Evolutionary conservation across 352 stramenopile species (phyloP).

Genomic region (Pythium insidiosum): DNA sequence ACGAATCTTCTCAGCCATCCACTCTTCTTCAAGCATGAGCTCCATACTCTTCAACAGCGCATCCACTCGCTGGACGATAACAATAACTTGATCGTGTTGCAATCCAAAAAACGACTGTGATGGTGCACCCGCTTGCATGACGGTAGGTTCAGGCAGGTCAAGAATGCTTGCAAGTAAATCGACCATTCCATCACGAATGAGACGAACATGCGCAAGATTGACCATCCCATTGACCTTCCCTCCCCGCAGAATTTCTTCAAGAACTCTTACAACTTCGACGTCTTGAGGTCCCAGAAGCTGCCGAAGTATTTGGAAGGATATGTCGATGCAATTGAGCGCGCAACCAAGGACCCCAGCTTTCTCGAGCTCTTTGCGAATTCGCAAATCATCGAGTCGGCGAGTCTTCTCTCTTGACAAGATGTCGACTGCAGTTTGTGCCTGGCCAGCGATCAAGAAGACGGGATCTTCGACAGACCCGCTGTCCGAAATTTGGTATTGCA

Average conservation of each 20-base stretch:
- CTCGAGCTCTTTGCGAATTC: conserved; percentile 61
- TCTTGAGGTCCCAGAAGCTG: conserved; percentile 73
- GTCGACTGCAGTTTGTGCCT: conserved; percentile 62
- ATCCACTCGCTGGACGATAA: conserved; percentile 71
- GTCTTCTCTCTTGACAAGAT: conserved; percentile 53
- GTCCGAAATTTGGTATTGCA: conserved; percentile 86
- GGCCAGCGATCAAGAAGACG: conserved; percentile 80
- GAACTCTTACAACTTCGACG: conserved; percentile 45
- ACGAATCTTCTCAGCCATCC: conserved; percentile 79
- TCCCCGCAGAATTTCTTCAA: conserved; percentile 56
- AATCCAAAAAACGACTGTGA: conserved; percentile 33
- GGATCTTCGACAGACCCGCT: conserved; percentile 73
- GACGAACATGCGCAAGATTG: conserved; percentile 65
- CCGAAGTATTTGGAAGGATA: conserved; percentile 72
- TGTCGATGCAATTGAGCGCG: conserved; percentile 72
- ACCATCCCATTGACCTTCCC: conserved; percentile 41
- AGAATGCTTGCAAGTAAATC: conserved; percentile 80
- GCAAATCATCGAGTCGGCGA: conserved; percentile 44
- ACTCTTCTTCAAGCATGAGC: conserved; percentile 82
- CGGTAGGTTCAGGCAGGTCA: conserved; percentile 69
- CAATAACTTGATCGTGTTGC: conserved; percentile 65
- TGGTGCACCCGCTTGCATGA: conserved; percentile 28
- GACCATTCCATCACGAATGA: conserved; percentile 78
- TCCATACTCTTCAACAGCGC: conserved; percentile 76
- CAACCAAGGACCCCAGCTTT: conserved; percentile 69